Percentiles rank a stretch among this genome's conserved stretches.
Conservation (phyloP, 1,284 basidiomycete genomes). For the Ganoderma boninense region DNA sequence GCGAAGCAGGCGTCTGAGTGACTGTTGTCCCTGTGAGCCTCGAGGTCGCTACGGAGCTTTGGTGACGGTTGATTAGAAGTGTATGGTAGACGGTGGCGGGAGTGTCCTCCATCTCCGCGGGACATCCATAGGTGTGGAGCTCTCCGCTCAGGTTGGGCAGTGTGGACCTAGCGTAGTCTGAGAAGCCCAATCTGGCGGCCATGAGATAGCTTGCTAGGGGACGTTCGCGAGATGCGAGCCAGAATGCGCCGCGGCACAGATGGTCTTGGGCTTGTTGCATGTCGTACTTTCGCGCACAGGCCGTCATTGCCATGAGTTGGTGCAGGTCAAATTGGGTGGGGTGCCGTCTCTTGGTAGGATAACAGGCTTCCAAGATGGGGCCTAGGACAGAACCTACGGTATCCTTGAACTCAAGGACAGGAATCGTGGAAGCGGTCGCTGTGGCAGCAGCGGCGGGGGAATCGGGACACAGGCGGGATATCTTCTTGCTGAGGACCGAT, state of each 20-base stretch:
- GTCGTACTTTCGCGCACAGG: slow-evolving; percentile 12
- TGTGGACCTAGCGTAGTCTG: slow-evolving; percentile 1
- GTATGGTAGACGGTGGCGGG: slow-evolving; percentile 14
- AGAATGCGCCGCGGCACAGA: slow-evolving; percentile 4
- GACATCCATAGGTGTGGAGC: slow-evolving; percentile 11
- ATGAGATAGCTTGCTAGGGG: slow-evolving; percentile 10
- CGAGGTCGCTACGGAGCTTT: slow-evolving; percentile 6
- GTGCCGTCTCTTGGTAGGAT: background rate
- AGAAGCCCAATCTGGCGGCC: slow-evolving; percentile 9
- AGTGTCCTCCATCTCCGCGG: slow-evolving; percentile 18
- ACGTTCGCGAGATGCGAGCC: slow-evolving; percentile 5
- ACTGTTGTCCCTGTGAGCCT: slow-evolving; percentile 5
- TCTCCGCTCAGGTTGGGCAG: slow-evolving; percentile 10
- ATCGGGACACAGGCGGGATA: slow-evolving; percentile 1
- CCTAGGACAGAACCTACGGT: slow-evolving; percentile 3
- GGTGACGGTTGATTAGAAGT: slow-evolving; percentile 17
- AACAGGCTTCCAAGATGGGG: slow-evolving; percentile 15
- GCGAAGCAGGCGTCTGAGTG: background rate
- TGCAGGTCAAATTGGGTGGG: background rate
- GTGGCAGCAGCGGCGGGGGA: background rate
- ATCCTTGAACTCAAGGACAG: slow-evolving; percentile 10
- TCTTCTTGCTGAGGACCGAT: slow-evolving; percentile 7
- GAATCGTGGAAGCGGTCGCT: background rate
- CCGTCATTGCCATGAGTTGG: slow-evolving; percentile 1
- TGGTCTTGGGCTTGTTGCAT: background rate